A percentile compares a stretch with the other conserved stretches of the same genome.
Conservation (phyloP, 371 early-diverging fungal genomes). For the Mucor plumbeus region DNA sequence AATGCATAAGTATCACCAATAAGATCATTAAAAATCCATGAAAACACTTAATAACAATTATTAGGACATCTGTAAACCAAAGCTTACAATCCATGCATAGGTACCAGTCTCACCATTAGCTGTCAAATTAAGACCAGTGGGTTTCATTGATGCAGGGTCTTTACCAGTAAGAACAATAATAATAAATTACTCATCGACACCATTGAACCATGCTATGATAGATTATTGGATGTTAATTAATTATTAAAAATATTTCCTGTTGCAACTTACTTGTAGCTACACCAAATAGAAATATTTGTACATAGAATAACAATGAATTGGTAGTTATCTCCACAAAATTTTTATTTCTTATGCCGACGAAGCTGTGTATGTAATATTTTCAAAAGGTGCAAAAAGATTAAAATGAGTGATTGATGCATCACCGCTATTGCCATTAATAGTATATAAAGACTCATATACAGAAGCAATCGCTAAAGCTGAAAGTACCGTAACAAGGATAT, state of each 20-base stretch:
- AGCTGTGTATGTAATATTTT: neutral
- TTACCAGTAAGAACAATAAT: neutral
- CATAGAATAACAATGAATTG: neutral
- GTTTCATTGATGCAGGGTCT: neutral
- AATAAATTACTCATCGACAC: neutral
- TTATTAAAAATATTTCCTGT: too few relatives aligned
- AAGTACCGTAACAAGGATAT: neutral
- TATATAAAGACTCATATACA: neutral
- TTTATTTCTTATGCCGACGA: neutral
- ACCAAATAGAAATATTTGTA: neutral
- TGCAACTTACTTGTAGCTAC: neutral
- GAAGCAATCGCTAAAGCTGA: neutral
- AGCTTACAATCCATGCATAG: neutral
- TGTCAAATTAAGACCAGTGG: neutral
- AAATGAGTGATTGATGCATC: neutral
- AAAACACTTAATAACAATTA: neutral
- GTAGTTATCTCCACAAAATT: too few relatives aligned
- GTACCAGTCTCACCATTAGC: neutral
- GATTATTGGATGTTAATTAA: neutral
- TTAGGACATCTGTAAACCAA: neutral
- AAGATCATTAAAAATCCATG: neutral
- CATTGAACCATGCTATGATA: neutral
- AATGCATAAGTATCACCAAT: neutral
- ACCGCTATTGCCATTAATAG: neutral
- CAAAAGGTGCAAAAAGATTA: constrained; percentile 2